These are phyloP conservation scores for Pyrenophora tritici-repentis DNA, from an alignment of 2,329 filamentous ascomycete genomes.

Conservation along the genomic window DNA sequence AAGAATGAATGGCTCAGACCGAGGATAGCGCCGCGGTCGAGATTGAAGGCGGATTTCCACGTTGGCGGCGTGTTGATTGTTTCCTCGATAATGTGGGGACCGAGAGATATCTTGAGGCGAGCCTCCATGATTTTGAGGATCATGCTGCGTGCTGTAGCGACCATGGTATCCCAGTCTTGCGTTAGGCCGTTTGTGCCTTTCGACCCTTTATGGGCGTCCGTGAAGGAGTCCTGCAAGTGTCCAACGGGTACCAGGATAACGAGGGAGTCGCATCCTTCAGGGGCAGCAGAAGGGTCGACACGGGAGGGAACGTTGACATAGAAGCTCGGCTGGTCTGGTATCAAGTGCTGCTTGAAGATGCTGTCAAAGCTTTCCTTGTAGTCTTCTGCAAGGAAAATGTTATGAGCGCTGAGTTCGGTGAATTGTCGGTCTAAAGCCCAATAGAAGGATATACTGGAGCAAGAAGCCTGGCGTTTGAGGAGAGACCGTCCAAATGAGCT, in stretches of 20 bases:
- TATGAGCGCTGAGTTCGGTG: conserved; percentile 70
- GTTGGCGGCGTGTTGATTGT: conserved; percentile 67
- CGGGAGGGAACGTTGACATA: conserved; percentile 77
- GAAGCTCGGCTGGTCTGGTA: conserved; percentile 72
- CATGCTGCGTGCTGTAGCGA: conserved; percentile 62
- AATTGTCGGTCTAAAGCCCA: conserved; percentile 68
- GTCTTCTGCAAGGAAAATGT: conserved; percentile 76
- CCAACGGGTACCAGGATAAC: conserved; percentile 75
- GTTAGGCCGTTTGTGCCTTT: conserved; percentile 49
- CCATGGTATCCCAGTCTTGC: conserved; percentile 67
- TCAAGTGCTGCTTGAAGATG: conserved; percentile 71
- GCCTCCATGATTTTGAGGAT: conserved; percentile 65
- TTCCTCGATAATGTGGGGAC: conserved; percentile 63
- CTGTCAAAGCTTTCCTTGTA: conserved; percentile 75
- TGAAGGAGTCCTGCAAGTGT: conserved; percentile 58
- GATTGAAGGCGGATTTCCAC: conserved; percentile 72
- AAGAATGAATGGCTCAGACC: conserved; percentile 75
- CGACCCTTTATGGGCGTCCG: conserved; percentile 48
- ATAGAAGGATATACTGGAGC: conserved; percentile 77
- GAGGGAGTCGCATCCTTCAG: conserved; percentile 66
- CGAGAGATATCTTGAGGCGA: conserved; percentile 62
- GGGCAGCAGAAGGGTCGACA: conserved; percentile 70
- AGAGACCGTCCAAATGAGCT: conserved; percentile 52
- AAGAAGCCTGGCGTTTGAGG: conserved; percentile 62
- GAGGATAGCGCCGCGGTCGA: conserved; percentile 75